Evolutionary conservation across 768 basidiomycete species (phyloP).

Genomic region (Lentinula boryana): DNA sequence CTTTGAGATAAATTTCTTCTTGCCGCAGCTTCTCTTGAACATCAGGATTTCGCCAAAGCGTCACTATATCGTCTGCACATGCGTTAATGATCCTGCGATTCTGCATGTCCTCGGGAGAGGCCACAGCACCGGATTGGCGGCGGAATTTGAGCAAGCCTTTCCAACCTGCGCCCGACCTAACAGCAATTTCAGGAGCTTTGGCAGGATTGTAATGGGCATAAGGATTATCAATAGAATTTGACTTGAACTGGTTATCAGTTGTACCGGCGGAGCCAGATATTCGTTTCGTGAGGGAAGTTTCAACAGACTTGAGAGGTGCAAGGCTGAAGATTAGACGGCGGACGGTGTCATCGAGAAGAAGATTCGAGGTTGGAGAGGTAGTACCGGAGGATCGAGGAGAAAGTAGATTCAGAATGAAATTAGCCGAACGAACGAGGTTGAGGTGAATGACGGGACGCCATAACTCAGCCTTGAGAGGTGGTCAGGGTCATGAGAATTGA

Average conservation of each 20-base stretch:
- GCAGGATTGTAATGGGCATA: conserved; percentile 26
- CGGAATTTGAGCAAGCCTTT: conserved; percentile 35
- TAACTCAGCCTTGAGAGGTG: conserved; percentile 29
- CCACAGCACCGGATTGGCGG: conserved; percentile 18
- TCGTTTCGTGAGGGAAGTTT: conserved; percentile 38
- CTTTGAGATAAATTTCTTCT: conserved; percentile 42
- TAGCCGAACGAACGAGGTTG: conserved; percentile 55
- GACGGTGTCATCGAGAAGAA: conserved; percentile 25
- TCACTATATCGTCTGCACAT: conserved; percentile 46
- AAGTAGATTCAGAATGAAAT: conserved; percentile 31
- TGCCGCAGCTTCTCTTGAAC: conserved; percentile 37
- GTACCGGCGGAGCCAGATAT: conserved; percentile 25
- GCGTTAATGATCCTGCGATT: conserved; percentile 45
- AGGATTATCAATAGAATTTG: background rate
- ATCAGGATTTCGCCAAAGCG: conserved; percentile 43
- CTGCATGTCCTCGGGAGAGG: conserved; percentile 28
- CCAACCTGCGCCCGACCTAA: conserved; percentile 45
- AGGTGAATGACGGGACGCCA: conserved; percentile 67
- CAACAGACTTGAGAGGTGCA: conserved; percentile 49
- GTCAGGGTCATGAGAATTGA: background rate
- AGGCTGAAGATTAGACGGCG: conserved; percentile 44
- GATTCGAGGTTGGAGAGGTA: background rate
- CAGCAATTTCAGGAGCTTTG: conserved; percentile 39
- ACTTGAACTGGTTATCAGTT: background rate
- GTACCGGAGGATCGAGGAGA: background rate